Base-by-base conservation (phyloP, 2,329 filamentous ascomycete genomes). In the Pseudopithomyces chartarum region DNA sequence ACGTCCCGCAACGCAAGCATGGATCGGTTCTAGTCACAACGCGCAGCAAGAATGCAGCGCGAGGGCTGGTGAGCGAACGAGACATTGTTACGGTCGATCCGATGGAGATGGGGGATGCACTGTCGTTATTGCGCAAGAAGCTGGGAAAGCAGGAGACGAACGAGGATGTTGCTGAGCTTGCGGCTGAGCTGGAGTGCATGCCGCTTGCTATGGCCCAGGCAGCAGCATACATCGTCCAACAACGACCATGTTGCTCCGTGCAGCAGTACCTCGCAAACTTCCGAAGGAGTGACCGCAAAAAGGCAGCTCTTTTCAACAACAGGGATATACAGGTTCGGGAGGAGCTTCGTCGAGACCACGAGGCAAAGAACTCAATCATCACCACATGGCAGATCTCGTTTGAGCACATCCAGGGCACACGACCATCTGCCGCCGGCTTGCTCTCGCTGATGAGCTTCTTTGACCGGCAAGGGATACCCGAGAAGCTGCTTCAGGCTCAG, bases 371-470 rank as follows among this genome's bases (percentile, higher is more conserved):
- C 50, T 73, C 76, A 1, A 63, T 80, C 2, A 61, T 76, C 6
- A 53, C 59, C 0, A 78, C 75, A 2, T 80, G 71, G 74, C 70
- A 74, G 40, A 64, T 65, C 0, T 66, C 61, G 12, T 66, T 66
- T 36, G 55, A 72, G 49, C 64, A 76, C 17, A 77, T 82, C 48
- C 70, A 63, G 12, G 51, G 62, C 0, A 58, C 11, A 5, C 33
- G 57, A 19, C 57, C 22, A 6, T 60, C 68, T 7, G 80, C 80
- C 10, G 71, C 78, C 3, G 67, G 80, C 22, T 63, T 82, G 20
- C 59, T 82, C 1, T 78, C 77, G 1, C 67, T 82, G 0, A 82
- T 82, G 75, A 80, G 78, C 68, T 78, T 80, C 54, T 81, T 78
- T 59, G 71, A 82, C 49, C 65, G 69, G n/a, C 71, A 80, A 57